Conservation (phyloP, 352 stramenopile genomes). For the Peronosclerospora sorghi region DNA sequence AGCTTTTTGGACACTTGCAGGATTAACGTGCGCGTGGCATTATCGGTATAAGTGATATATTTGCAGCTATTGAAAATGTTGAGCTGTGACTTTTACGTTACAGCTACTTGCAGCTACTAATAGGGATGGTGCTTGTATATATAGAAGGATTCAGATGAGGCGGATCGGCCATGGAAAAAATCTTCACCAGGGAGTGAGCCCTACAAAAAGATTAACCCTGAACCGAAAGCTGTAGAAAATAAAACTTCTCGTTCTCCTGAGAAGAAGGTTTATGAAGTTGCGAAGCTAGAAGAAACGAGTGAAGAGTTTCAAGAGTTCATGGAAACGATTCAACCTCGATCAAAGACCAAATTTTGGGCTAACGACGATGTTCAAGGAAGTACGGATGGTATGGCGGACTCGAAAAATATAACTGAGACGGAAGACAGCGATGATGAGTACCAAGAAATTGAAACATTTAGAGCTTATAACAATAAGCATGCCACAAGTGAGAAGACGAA, state of each 20-base stretch:
- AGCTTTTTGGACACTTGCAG: slow-evolving; percentile 87
- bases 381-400: slow-evolving; percentile 11
- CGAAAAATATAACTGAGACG: slow-evolving; percentile 17
- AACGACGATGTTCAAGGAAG: slow-evolving; percentile 78
- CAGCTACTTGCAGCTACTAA: neutral
- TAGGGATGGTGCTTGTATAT: neutral
- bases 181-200: slow-evolving; percentile 79
- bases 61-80: neutral
- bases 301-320: slow-evolving; percentile 83
- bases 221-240: slow-evolving; percentile 6
- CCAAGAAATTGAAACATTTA: slow-evolving; percentile 19
- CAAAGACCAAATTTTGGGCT: slow-evolving; percentile 85
- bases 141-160: slow-evolving; percentile 44
- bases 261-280: slow-evolving; percentile 11
- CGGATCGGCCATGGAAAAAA: slow-evolving; percentile 81
- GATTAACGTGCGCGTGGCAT: slow-evolving; percentile 75
- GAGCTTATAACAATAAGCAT: slow-evolving; percentile 19
- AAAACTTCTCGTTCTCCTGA: slow-evolving; percentile 12
- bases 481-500: slow-evolving; percentile 14
- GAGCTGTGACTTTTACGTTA: neutral
- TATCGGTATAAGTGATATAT: slow-evolving; percentile 29
- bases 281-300: slow-evolving; percentile 19
- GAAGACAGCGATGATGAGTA: slow-evolving; percentile 31
- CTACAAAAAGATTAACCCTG: slow-evolving; percentile 32
- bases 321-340: slow-evolving; percentile 84